phyloP scores from a whole-genome alignment of 192 early-diverging fungal genomes.

The Paraglomus brasilianum region DNA sequence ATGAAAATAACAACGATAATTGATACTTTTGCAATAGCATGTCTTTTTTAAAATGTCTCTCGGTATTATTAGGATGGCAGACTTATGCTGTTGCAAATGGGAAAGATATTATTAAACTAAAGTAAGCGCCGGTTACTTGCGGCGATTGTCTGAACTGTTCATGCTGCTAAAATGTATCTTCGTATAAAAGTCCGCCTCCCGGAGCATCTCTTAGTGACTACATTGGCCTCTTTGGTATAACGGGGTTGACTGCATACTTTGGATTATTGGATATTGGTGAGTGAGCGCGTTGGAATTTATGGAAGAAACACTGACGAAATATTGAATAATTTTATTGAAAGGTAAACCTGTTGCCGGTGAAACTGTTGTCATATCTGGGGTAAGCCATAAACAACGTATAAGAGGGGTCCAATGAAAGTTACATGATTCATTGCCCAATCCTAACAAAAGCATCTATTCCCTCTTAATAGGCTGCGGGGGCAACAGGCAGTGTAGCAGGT shows the following conservation, averaged over 20 bases:
- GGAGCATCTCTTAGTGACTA: constrained; percentile 39
- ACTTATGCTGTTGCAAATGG: constrained; percentile 47
- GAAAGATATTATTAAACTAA: constrained; percentile 38
- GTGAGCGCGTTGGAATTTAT: constrained; percentile 32
- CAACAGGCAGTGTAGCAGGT: constrained; percentile 45
- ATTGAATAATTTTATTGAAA: constrained; percentile 7
- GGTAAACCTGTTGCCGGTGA: constrained; percentile 36
- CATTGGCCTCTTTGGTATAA: constrained; percentile 41
- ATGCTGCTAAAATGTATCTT: not conserved
- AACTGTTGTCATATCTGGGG: constrained; percentile 50
- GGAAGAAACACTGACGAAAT: not conserved
- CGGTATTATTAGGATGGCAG: constrained; percentile 43
- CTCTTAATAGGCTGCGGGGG: constrained; percentile 45
- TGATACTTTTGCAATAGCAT: not conserved
- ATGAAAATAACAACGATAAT: not conserved
- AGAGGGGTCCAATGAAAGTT: too few species aligned
- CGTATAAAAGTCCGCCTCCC: constrained; percentile 27
- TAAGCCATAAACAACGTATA: constrained; percentile 22
- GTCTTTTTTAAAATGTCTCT: not conserved
- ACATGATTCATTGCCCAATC: not conserved
- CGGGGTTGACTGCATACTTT: constrained; percentile 53
- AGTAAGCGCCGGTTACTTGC: constrained; percentile 22
- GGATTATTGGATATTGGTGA: constrained; percentile 47
- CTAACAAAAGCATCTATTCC: not conserved
- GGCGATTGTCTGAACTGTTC: not conserved